Evolutionary conservation across 169 alveolate genomes (phyloP).

Genomic region (Theileria orientalis): DNA sequence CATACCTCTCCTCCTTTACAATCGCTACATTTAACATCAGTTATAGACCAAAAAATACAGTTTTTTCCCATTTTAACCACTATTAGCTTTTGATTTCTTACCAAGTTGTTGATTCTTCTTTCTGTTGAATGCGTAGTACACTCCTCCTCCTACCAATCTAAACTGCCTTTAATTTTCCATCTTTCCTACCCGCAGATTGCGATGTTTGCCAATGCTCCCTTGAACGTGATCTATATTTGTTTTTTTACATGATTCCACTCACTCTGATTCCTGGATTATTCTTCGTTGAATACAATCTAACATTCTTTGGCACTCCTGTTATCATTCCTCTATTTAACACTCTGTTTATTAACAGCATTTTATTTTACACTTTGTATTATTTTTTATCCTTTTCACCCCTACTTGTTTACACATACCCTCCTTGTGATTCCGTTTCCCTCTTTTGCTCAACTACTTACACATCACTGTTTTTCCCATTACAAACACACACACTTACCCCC

Average conservation of each 20-base stretch:
- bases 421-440: too few relatives aligned
- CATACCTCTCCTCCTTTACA: constrained; percentile 60
- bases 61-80: background rate
- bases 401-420: too few relatives aligned
- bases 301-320: too few relatives aligned
- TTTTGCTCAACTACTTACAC: too few relatives aligned
- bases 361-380: too few relatives aligned
- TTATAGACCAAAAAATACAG: background rate
- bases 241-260: background rate
- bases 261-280: constrained; percentile 1
- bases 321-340: too few relatives aligned
- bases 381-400: too few relatives aligned
- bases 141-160: constrained; percentile 24
- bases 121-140: constrained; percentile 21
- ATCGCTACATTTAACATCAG: constrained; percentile 18
- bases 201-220: constrained; percentile 12
- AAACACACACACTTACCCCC: too few relatives aligned
- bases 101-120: constrained; percentile 12
- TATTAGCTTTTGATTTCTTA: background rate
- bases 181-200: constrained; percentile 21
- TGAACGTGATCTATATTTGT: constrained; percentile 11
- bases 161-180: background rate
- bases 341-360: too few relatives aligned
- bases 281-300: background rate
- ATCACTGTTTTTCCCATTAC: too few relatives aligned